Evolutionary conservation across 345 rosid species (phyloP), one percentile per base, ranked within the genome.

Genomic region (Erodium maritimum): DNA sequence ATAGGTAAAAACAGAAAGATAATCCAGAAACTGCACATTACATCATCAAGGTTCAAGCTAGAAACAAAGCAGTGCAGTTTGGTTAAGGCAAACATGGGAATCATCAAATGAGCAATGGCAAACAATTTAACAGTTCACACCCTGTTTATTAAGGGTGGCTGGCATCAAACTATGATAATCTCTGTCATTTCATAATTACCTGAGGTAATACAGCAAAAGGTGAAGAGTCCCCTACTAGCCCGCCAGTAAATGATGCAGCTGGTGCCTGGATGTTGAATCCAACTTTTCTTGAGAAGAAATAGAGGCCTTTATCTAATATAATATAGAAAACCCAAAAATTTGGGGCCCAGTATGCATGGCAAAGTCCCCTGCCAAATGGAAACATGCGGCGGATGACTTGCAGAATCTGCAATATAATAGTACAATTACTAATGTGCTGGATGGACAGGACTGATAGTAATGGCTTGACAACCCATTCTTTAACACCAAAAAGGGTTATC

Each of bases 331-430:
- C 96, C 96, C 96, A 93, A 63, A 93, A 83, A 50, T 89, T 93
- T 10, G 95, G 99, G 11, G 99, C 96, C 99, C 99, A 93, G 37
- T 83, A 93, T 4, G 96, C 96, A 74, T 93, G 96, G 64, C 95
- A 88, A 59, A 91, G 79, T 63, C 98, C 98, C 84, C 96, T 82
- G 55, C 98, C 98, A 50, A 91, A 91, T 56, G 96, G 98, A 80
- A 91, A 91, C 96, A 91, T 81, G 59, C 86, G 80, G 59, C 63
- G 59, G 9, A 91, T 55, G 61, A 91, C 95, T 77, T 82, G 86
- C 65, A 76, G 80, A 23, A 86, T 86, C 98, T 91, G 93, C 82
- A 78, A 66, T 46, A 55, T 59, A 61, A 34, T 56, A 56, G 23
- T 17, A 55, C 19, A 52, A 73, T 16, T 14, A 61, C 57, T 50